Evolutionary conservation across 805 yeast species (phyloP).

Genomic region (Kazachstania taianensis): DNA sequence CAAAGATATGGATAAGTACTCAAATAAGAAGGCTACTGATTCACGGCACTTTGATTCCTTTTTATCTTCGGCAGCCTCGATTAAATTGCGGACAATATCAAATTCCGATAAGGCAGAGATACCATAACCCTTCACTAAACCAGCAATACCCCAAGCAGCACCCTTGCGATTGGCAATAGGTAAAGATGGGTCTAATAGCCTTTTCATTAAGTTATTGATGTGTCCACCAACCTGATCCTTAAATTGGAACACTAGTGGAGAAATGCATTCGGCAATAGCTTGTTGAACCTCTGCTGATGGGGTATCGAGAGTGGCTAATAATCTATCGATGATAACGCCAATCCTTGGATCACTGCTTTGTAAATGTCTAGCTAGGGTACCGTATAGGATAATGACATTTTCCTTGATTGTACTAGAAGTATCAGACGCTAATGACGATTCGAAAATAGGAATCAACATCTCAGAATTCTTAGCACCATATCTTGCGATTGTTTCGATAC

Average conservation of each 20-base stretch:
- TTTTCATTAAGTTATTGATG: conserved; percentile 48
- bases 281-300: conserved; percentile 86
- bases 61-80: conserved; percentile 82
- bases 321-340: conserved; percentile 51
- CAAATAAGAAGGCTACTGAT: conserved; percentile 80
- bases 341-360: conserved; percentile 56
- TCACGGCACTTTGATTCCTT: conserved; percentile 66
- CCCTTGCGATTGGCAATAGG: conserved; percentile 61
- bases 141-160: conserved; percentile 94
- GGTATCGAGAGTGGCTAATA: conserved; percentile 66
- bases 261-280: conserved; percentile 77
- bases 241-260: conserved; percentile 64
- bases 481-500: conserved; percentile 53
- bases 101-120: conserved; percentile 62
- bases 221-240: conserved; percentile 41
- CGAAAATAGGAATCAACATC: conserved; percentile 70
- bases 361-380: conserved; percentile 83
- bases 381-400: conserved; percentile 77
- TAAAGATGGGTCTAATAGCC: conserved; percentile 39
- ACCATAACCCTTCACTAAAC: conserved; percentile 85
- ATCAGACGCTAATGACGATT: conserved; percentile 39
- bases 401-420: conserved; percentile 49
- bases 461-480: conserved; percentile 67
- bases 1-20: conserved; percentile 67
- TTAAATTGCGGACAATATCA: conserved; percentile 64